Evolutionary conservation across 2,329 filamentous ascomycete genomes (phyloP).

Genomic region (Penicillium sp.): DNA sequence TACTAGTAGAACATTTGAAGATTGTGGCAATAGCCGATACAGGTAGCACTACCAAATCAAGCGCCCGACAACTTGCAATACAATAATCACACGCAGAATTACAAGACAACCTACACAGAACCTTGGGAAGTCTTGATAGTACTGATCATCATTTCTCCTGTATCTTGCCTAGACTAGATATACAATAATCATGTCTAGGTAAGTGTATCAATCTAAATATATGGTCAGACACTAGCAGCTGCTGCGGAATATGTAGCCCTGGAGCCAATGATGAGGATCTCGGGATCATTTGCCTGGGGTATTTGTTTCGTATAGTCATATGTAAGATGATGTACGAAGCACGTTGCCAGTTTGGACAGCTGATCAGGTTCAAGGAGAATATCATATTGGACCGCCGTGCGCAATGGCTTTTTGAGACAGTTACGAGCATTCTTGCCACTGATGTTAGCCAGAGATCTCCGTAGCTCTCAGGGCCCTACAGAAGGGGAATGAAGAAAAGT

Average conservation of each 20-base stretch:
- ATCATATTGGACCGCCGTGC: neutral
- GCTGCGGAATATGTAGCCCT: neutral
- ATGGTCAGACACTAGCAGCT: slow-evolving; percentile 9
- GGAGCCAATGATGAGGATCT: slow-evolving; percentile 5
- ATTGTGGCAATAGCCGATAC: slow-evolving; percentile 1
- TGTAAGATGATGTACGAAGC: neutral
- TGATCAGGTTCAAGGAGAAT: neutral
- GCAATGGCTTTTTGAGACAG: neutral
- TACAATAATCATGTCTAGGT: neutral
- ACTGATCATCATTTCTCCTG: no score
- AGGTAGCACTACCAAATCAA: neutral
- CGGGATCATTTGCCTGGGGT: neutral
- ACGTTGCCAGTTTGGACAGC: neutral
- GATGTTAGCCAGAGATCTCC: neutral
- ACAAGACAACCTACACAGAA: neutral
- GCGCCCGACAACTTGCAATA: neutral
- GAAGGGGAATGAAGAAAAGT: slow-evolving; percentile 7
- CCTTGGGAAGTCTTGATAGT: neutral
- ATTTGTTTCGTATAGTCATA: neutral
- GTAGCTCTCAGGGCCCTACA: neutral
- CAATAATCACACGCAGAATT: neutral
- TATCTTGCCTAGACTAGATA: neutral
- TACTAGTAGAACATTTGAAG: neutral
- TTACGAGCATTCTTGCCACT: neutral
- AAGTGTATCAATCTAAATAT: neutral